Evolutionary conservation across 192 early-diverging fungal genomes (phyloP).

Genomic region (Coemansia sp.): DNA sequence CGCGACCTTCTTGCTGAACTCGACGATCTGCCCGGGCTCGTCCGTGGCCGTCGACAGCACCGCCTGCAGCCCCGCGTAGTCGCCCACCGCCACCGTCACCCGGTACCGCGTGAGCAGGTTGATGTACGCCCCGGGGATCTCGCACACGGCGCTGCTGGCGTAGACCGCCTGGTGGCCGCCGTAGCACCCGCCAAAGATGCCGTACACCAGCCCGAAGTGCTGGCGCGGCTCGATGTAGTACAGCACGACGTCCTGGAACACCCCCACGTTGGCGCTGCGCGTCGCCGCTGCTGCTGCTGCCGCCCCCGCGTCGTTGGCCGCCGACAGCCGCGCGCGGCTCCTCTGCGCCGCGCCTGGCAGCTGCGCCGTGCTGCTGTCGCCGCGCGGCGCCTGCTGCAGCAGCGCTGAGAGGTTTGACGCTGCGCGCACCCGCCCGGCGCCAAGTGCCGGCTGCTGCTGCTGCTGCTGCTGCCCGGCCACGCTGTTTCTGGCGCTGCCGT

Average conservation of each 20-base stretch:
- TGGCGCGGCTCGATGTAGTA: conserved; percentile 77
- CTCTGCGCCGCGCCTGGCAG: conserved; percentile 2
- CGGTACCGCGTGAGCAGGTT: conserved; percentile 65
- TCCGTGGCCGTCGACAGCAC: conserved; percentile 58
- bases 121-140: conserved; percentile 67
- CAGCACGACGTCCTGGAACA: conserved; percentile 57
- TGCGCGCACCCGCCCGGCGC: conserved; percentile 22
- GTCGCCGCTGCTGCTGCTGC: conserved; percentile 4
- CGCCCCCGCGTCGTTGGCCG: too few species aligned
- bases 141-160: conserved; percentile 60
- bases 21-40: conserved; percentile 54
- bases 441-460: neutral
- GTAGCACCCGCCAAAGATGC: conserved; percentile 66
- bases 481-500: conserved; percentile 26
- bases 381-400: conserved; percentile 6
- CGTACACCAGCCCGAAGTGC: conserved; percentile 71
- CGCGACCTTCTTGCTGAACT: conserved; percentile 57
- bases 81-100: conserved; percentile 67
- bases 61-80: conserved; percentile 65
- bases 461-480: conserved; percentile 8
- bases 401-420: conserved; percentile 23
- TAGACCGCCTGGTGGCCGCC: conserved; percentile 69
- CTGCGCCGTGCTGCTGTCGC: neutral
- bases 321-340: neutral
- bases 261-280: conserved; percentile 25